These are phyloP conservation scores for Cladosporium colombiae DNA, from an alignment of 2,329 filamentous ascomycete species.

Conservation along the genomic window DNA sequence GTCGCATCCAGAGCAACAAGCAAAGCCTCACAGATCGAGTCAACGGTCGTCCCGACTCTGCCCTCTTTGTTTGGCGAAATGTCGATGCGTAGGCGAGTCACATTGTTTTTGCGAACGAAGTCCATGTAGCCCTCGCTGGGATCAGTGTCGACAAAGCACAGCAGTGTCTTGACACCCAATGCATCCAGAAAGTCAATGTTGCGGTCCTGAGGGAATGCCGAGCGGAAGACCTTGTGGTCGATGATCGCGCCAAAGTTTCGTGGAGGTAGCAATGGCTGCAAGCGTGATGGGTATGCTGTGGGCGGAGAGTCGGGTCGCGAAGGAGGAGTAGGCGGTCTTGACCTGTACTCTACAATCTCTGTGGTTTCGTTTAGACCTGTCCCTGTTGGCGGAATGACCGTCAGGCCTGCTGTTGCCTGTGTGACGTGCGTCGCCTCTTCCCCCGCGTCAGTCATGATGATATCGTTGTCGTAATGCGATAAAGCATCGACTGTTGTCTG, in stretches of 20 bases:
- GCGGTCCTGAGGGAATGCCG: conserved; percentile 71
- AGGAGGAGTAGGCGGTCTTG: conserved; percentile 32
- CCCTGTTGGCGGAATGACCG: not conserved
- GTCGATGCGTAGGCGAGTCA: conserved; percentile 72
- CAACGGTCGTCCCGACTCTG: conserved; percentile 60
- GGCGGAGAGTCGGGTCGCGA: conserved; percentile 21
- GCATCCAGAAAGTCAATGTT: conserved; percentile 70
- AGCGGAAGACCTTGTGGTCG: conserved; percentile 73
- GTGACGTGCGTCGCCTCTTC: not conserved
- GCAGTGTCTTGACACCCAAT: conserved; percentile 74
- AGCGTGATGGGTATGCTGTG: conserved; percentile 34
- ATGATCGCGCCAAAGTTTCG: conserved; percentile 76
- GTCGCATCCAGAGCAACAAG: conserved; percentile 67
- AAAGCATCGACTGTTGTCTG: not conserved
- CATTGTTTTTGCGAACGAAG: conserved; percentile 68
- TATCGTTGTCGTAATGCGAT: conserved; percentile 4
- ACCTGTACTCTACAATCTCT: conserved; percentile 22
- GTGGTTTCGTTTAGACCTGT: not conserved
- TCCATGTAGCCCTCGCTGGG: conserved; percentile 49
- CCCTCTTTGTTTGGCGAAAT: conserved; percentile 87
- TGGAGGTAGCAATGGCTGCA: conserved; percentile 51
- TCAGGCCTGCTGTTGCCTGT: not conserved
- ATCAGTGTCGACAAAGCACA: conserved; percentile 61
- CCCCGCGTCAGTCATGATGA: conserved; percentile 10
- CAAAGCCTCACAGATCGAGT: conserved; percentile 71